phyloP scores from a whole-genome alignment of 257 asterid genomes.

The Linaria vulgaris region DNA sequence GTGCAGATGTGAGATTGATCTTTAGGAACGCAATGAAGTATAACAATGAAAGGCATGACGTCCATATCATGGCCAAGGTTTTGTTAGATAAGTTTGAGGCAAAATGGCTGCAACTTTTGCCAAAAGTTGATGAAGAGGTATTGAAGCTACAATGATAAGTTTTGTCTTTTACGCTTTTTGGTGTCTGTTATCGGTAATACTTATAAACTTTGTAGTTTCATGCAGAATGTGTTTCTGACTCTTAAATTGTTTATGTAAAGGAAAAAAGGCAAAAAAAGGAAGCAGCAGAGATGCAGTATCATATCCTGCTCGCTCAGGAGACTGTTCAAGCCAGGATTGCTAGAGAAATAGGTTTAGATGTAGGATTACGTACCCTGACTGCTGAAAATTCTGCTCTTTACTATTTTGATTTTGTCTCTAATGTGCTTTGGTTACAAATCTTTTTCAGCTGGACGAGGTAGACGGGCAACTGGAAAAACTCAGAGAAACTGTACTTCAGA shows the following conservation, averaged over 20 bases:
- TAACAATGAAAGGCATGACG: slow-evolving; percentile 72
- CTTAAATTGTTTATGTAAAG: slow-evolving; percentile 35
- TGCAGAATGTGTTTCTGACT: slow-evolving; percentile 22
- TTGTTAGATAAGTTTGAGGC: slow-evolving; percentile 82
- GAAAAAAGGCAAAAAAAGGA: slow-evolving; percentile 62
- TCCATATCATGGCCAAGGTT: slow-evolving; percentile 83
- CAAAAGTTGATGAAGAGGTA: slow-evolving; percentile 97
- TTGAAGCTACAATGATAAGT: background rate
- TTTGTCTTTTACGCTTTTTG: background rate
- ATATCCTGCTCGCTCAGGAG: slow-evolving; percentile 72
- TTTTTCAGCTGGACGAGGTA: slow-evolving; percentile 62
- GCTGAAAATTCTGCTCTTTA: background rate
- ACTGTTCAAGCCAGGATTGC: slow-evolving; percentile 71
- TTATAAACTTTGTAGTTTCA: background rate
- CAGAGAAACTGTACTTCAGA: slow-evolving; percentile 64
- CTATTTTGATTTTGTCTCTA: slow-evolving; percentile 8
- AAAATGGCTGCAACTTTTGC: slow-evolving; percentile 85
- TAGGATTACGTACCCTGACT: no score
- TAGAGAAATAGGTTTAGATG: slow-evolving; percentile 61
- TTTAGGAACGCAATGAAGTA: slow-evolving; percentile 92
- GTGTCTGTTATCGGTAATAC: background rate
- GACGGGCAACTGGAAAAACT: slow-evolving; percentile 66
- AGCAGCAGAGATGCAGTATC: slow-evolving; percentile 63
- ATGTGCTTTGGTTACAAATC: slow-evolving; percentile 4
- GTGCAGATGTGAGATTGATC: slow-evolving; percentile 81